phyloP scores from a whole-genome alignment of 1,284 basidiomycete genomes.

The Golubevia pallescens region DNA sequence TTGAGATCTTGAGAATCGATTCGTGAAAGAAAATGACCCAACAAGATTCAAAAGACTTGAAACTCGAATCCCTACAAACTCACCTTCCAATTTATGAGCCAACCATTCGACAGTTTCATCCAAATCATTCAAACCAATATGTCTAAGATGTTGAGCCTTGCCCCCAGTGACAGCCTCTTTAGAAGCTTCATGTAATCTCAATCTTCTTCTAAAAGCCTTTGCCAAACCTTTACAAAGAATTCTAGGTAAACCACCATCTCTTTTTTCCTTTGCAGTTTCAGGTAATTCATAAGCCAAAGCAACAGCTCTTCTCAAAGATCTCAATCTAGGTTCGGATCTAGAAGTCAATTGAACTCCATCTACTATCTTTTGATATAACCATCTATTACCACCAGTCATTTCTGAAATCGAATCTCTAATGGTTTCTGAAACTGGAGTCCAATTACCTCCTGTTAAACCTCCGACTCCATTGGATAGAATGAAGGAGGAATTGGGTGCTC shows the following conservation, averaged over 20 bases:
- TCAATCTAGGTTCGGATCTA: neutral
- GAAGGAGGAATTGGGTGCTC: neutral
- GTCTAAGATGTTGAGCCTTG: neutral
- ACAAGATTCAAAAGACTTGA: too few species aligned
- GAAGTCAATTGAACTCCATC: neutral
- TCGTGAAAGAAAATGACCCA: too few species aligned
- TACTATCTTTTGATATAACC: neutral
- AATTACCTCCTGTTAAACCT: neutral
- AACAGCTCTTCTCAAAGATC: neutral
- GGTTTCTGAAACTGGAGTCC: neutral
- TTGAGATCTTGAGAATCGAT: too few species aligned
- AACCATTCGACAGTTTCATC: neutral
- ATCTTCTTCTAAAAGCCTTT: neutral
- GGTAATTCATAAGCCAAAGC: neutral
- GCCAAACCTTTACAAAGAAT: neutral
- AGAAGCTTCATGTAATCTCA: neutral
- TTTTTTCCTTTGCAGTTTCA: neutral
- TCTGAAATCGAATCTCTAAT: neutral
- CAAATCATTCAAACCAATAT: neutral
- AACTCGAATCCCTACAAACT: neutral
- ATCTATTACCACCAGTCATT: neutral
- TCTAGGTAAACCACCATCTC: neutral
- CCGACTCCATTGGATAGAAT: neutral
- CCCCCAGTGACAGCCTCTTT: neutral
- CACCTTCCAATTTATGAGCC: neutral